phyloP scores from a whole-genome alignment of 1,139 yeast species.

The Hanseniaspora sp. region DNA sequence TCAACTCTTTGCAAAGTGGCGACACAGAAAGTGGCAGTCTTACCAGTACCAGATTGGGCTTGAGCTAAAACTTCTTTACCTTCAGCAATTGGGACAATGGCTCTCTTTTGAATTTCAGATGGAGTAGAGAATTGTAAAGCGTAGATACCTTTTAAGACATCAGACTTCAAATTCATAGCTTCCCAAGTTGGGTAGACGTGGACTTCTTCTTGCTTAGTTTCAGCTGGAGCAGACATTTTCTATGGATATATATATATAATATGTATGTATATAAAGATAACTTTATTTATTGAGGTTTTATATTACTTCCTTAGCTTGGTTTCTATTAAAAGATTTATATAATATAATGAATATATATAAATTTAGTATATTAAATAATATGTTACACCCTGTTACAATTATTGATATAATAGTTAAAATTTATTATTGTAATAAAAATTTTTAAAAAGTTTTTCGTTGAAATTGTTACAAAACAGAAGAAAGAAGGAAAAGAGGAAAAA shows the following conservation, averaged over 20 bases:
- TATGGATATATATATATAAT: background rate
- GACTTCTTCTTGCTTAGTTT: slow-evolving; percentile 95
- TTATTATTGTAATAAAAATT: no score
- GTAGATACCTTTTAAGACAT: slow-evolving; percentile 74
- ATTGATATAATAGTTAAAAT: no score
- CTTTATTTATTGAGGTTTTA: background rate
- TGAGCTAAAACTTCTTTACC: slow-evolving; percentile 97
- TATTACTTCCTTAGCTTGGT: slow-evolving; percentile 17
- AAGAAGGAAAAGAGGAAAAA: no score
- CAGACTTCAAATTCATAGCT: slow-evolving; percentile 72
- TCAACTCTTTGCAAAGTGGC: slow-evolving; percentile 93
- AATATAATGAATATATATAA: no score
- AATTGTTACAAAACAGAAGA: background rate
- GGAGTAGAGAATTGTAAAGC: slow-evolving; percentile 98
- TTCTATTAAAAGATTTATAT: background rate
- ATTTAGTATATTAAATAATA: no score
- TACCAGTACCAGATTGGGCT: slow-evolving; percentile 99
- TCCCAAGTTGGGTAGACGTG: slow-evolving; percentile 61
- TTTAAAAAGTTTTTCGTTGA: background rate
- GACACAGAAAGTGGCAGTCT: slow-evolving; percentile 97
- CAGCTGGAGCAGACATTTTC: slow-evolving; percentile 50
- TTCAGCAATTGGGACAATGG: slow-evolving; percentile 89
- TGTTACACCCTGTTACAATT: no score
- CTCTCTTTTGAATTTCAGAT: slow-evolving; percentile 97
- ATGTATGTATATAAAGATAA: background rate